Evolutionary conservation across 176 grass and related monocot genomes (phyloP).

Genomic region (Guadua angustifolia): DNA sequence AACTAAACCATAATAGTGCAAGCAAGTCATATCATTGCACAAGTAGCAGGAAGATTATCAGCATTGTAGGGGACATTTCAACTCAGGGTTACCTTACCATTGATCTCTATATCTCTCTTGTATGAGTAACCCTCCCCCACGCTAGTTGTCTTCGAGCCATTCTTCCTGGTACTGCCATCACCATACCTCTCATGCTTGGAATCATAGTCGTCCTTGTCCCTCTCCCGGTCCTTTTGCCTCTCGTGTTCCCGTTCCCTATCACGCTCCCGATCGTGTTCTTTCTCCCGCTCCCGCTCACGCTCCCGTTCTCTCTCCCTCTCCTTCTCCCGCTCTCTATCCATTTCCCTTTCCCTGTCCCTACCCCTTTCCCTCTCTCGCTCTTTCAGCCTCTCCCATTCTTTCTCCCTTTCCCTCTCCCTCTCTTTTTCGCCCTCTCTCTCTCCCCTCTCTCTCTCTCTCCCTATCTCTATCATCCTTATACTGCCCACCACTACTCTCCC

Average conservation of each 20-base stretch:
- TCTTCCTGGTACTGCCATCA: conserved; percentile 68
- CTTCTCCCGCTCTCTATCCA: conserved; percentile 54
- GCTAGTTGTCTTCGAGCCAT: conserved; percentile 53
- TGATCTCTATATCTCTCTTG: conserved; percentile 64
- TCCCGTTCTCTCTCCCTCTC: conserved; percentile 55
- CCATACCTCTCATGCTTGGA: conserved; percentile 77
- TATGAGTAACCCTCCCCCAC: conserved; percentile 52
- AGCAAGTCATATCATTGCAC: conserved; percentile 25
- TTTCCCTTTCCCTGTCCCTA: conserved; percentile 58
- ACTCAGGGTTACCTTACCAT: conserved; percentile 57
- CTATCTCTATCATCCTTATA: conserved; percentile 79
- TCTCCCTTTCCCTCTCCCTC: conserved; percentile 52
- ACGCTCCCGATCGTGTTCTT: conserved; percentile 49
- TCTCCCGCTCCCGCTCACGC: conserved; percentile 54
- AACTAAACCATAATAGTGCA: conserved; percentile 3
- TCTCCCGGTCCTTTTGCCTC: conserved; percentile 60
- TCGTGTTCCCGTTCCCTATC: conserved; percentile 38
- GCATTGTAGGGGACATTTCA: conserved; percentile 28
- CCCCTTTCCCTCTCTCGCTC: conserved; percentile 57
- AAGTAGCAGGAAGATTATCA: conserved; percentile 14
- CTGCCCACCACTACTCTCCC: conserved; percentile 59
- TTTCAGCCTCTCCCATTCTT: conserved; percentile 53
- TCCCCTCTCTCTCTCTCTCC: conserved; percentile 47
- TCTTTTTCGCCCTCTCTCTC: conserved; percentile 51
- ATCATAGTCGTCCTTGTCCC: conserved; percentile 73